Evolutionary conservation across 495 filamentous ascomycete genomes (phyloP), one percentile per base, ranked within the genome.

Genomic region (Pyronema domesticum): DNA sequence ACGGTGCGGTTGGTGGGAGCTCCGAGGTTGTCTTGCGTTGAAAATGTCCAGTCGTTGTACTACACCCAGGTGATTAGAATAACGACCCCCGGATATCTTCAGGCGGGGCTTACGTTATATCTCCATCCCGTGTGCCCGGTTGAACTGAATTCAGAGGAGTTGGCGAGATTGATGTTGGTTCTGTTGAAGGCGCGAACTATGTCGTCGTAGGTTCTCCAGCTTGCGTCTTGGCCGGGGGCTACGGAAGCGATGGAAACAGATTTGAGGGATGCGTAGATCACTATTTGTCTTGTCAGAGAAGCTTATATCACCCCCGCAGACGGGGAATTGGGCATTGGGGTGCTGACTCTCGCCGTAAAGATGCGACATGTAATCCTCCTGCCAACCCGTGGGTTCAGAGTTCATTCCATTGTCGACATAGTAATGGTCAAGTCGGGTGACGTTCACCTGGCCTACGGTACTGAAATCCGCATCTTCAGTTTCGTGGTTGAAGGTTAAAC

Each of bases 311-410:
- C 5, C 23, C 23, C 23, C 23, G 23, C 23, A 30, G 23, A 30
- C 5, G 23, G 23, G 1, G 23, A 30, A 30, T 30, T 30, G 23
- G 23, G 23, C 23, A 30, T 1, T 47, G 23, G 45, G 13, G n/a
- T 10, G 10, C 45, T 10, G 10, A 47, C 45, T 47, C 10, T 47
- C 45, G 17, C 45, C 45, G 45, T 47, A 47, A n/a, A 47, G 17
- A 47, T 47, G 45, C 45, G 45, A n/a, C 45, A 47, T 23, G 18
- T 47, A 47, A 19, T 47, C 45, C 45, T 47, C 45, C 10, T 47
- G 45, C 45, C 13, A 47, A 11, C 10, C 45, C 3, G 45, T 23
- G n/a, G 45, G 45, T n/a, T n/a, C n/a, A 3, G 13, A 15, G 14
- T 1, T 19, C 13, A 10, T 19, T 10, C n/a, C 45, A 19, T 15